Evolutionary conservation across 495 filamentous ascomycete species (phyloP).

Genomic region (Annulohypoxylon stygium): DNA sequence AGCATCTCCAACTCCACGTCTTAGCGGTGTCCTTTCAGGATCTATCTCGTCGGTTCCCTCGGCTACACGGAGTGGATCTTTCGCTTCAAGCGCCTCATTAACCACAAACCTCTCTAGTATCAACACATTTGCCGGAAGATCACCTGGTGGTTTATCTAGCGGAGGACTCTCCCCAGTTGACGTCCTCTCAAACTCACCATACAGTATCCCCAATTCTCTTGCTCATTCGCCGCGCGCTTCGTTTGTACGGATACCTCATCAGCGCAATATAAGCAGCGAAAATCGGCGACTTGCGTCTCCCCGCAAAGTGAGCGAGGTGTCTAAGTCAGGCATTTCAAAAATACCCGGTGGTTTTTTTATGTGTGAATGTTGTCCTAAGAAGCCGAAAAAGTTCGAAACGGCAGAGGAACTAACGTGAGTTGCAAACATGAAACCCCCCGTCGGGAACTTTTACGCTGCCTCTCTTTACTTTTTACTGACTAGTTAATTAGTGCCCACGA

Average conservation of each 20-base stretch:
- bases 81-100: slow-evolving; percentile 75
- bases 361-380: slow-evolving; percentile 98
- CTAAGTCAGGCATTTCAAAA: slow-evolving; percentile 59
- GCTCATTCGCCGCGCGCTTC: slow-evolving; percentile 71
- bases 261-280: slow-evolving; percentile 60
- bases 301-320: slow-evolving; percentile 62
- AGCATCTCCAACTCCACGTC: slow-evolving; percentile 69
- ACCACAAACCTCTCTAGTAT: slow-evolving; percentile 80
- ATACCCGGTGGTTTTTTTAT: slow-evolving; percentile 72
- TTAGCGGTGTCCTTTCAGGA: slow-evolving; percentile 70
- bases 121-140: slow-evolving; percentile 77
- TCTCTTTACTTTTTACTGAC: slow-evolving; percentile 32
- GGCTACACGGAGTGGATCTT: slow-evolving; percentile 77
- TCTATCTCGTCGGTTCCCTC: slow-evolving; percentile 83
- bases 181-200: slow-evolving; percentile 68
- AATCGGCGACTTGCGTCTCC: slow-evolving; percentile 59
- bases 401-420: slow-evolving; percentile 87
- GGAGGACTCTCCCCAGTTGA: slow-evolving; percentile 65
- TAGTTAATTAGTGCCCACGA: slow-evolving; percentile 70
- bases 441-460: neutral
- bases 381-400: slow-evolving; percentile 96
- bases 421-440: slow-evolving; percentile 1
- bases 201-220: slow-evolving; percentile 68
- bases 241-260: slow-evolving; percentile 62
- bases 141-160: slow-evolving; percentile 79